Conservation (phyloP, 371 early-diverging fungal species). For the Fennellomyces sp. region DNA sequence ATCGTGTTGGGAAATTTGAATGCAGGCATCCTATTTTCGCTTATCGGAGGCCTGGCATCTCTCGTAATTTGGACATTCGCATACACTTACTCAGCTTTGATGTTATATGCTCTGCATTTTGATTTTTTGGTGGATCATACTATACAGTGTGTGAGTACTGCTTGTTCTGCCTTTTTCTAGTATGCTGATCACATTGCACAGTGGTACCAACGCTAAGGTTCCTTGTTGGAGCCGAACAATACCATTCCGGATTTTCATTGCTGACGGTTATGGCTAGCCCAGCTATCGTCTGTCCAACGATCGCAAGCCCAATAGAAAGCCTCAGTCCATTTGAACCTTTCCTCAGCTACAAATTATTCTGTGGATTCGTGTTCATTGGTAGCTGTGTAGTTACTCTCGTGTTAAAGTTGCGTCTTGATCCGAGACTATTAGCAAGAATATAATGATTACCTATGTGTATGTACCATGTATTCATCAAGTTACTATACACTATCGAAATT, state of each 20-base stretch:
- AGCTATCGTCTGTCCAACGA: constrained; percentile 24
- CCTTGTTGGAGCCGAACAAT: constrained; percentile 27
- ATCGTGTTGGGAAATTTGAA: constrained; percentile 50
- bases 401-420: constrained; percentile 22
- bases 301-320: constrained; percentile 35
- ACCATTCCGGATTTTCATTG: constrained; percentile 23
- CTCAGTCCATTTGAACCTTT: constrained; percentile 21
- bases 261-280: neutral
- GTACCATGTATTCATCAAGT: too few relatives aligned
- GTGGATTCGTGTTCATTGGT: constrained; percentile 22
- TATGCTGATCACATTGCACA: constrained; percentile 31
- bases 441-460: too few relatives aligned
- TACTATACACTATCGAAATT: too few relatives aligned
- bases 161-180: too few relatives aligned
- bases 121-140: constrained; percentile 41
- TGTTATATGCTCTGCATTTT: constrained; percentile 41
- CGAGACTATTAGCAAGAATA: neutral
- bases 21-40: constrained; percentile 31
- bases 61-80: constrained; percentile 56
- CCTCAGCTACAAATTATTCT: constrained; percentile 36
- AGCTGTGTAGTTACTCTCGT: constrained; percentile 25
- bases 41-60: constrained; percentile 29
- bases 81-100: constrained; percentile 29
- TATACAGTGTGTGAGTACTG: constrained; percentile 22
- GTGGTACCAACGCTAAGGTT: constrained; percentile 26